Conservation (phyloP, 2,329 filamentous ascomycete genomes). For the Fusarium pininemorale region DNA sequence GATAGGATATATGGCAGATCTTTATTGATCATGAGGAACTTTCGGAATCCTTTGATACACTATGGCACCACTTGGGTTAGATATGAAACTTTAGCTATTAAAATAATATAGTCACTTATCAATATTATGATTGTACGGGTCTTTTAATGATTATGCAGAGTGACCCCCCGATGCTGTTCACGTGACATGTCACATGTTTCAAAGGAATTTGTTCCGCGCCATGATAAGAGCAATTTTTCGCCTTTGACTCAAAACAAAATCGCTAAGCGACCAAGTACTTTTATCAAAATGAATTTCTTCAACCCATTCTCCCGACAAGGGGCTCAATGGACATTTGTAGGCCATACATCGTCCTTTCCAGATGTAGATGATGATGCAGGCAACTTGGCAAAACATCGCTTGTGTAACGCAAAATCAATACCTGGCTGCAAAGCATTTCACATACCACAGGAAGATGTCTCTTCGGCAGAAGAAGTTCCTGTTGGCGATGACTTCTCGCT, state of each 20-base stretch:
- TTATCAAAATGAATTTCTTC: slow-evolving; percentile 39
- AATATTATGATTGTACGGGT: too few species aligned
- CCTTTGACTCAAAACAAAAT: not conserved
- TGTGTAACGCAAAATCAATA: slow-evolving; percentile 52
- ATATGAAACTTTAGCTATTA: too few species aligned
- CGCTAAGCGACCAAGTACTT: not conserved
- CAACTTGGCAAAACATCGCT: slow-evolving; percentile 49
- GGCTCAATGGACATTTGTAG: slow-evolving; percentile 61
- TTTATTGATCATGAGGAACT: not conserved
- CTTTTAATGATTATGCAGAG: too few species aligned
- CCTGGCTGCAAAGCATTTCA: slow-evolving; percentile 69
- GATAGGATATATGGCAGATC: too few species aligned
- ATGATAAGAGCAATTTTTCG: slow-evolving; percentile 2
- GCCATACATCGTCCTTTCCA: slow-evolving; percentile 64
- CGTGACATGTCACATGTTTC: slow-evolving; percentile 10
- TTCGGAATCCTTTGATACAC: not conserved
- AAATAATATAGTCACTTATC: too few species aligned
- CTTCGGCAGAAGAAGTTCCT: slow-evolving; percentile 49
- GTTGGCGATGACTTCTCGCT: slow-evolving; percentile 47
- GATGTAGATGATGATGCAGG: slow-evolving; percentile 56
- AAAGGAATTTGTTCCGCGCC: not conserved
- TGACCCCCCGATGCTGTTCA: not conserved
- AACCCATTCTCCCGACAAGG: slow-evolving; percentile 12
- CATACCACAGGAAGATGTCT: slow-evolving; percentile 53
- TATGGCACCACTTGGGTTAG: not conserved